Conservation (phyloP, 2,329 filamentous ascomycete species). For the Beauveria pseudobassiana region DNA sequence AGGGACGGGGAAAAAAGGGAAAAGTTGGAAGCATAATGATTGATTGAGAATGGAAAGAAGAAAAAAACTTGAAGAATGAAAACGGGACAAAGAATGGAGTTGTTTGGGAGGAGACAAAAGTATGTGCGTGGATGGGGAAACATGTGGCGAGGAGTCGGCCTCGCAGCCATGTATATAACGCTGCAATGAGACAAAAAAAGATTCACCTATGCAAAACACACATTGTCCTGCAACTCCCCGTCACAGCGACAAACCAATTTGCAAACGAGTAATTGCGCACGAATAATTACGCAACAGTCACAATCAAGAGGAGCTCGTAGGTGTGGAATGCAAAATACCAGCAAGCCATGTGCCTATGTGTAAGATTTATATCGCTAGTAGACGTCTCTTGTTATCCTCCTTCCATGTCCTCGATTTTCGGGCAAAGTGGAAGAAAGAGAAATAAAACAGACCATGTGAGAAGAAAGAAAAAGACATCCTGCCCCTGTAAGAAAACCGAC, state of each 20-base stretch:
- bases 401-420: not conserved
- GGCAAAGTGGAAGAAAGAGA: conserved; percentile 9
- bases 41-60: not conserved
- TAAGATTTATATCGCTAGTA: not conserved
- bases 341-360: not conserved
- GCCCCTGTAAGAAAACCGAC: not conserved
- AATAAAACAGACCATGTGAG: not conserved
- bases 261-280: too few species aligned
- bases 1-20: not conserved
- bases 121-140: conserved; percentile 1
- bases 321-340: not conserved
- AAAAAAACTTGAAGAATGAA: not conserved
- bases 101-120: not conserved
- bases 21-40: not conserved
- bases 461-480: not conserved
- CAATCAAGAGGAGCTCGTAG: not conserved
- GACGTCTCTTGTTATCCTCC: not conserved
- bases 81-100: not conserved
- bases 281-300: not conserved
- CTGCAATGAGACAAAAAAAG: conserved; percentile 9
- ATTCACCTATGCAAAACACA: too few species aligned
- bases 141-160: not conserved
- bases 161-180: conserved; percentile 13
- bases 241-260: too few species aligned
- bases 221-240: too few species aligned